Base-by-base conservation (phyloP, 2,329 filamentous ascomycete species). In the Periconia macrospinosa region DNA sequence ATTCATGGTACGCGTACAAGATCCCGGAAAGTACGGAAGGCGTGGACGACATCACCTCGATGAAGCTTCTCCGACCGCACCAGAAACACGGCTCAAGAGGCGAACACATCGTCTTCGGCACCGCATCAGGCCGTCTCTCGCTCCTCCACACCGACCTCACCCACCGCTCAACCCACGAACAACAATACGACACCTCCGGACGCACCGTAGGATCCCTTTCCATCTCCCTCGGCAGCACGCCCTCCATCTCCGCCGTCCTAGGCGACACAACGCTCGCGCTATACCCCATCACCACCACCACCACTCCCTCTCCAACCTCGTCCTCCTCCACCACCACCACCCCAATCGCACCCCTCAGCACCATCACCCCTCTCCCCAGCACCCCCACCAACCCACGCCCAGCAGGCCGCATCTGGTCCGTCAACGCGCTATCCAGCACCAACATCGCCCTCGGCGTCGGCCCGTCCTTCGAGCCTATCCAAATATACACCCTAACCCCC, bases 1-100 rank as follows among this genome's bases (percentile, higher is more conserved):
- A 70, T 52, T 66, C 68, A 30, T 86, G 82, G 81, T 74, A 77
- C 35, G 75, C 78, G 2, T 85, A 83, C 60, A 78, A 78, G 51
- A 79, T 82, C 14, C 69, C 80, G 6, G 74, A 79, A 8, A 74
- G 78, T 43, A 68, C 71, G 20, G 82, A 83, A 54, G 84, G 76
- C 48, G 66, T 78, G 50, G 83, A 87, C 63, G 85, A 88, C 65
- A 82, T 88, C 33, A 83, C 82, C 17, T 76, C 79, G 30, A 56
- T 87, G 46, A 81, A 82, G 58, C 62, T 87, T 1, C 63, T 88
- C 30, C 71, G 72, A 27, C 72, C 77, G 6, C 67, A 74, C 20
- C 75, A 79, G 50, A 64, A 63, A 50, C 55, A 61, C 18, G 55
- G 61, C 19, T 54, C 62, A 6, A 70, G 73, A 17, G 15, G 5